Percentiles rank a stretch among this genome's conserved stretches.
Evolutionary conservation across 345 rosid species (phyloP).

Genomic region (Luvunga scandens): DNA sequence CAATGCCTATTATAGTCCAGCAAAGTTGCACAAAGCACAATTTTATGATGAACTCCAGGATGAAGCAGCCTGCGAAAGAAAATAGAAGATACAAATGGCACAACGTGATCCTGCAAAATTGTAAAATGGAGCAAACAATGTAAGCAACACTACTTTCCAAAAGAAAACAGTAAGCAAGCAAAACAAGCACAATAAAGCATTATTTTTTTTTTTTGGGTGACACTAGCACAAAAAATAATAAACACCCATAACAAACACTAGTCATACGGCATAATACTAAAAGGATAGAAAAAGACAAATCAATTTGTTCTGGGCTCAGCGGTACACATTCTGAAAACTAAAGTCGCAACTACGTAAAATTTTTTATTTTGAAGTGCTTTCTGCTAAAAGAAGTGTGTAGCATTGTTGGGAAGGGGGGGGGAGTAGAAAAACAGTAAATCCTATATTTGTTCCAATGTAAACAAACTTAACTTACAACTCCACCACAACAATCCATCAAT

Average conservation of each 20-base stretch:
- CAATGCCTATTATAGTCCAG: conserved; percentile 72
- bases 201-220: too few relatives aligned
- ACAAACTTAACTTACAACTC: not conserved
- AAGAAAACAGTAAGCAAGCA: not conserved
- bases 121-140: not conserved
- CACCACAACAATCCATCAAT: not conserved
- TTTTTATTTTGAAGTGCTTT: not conserved
- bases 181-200: not conserved
- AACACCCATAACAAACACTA: not conserved
- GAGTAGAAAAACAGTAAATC: not conserved
- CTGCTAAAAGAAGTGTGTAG: not conserved
- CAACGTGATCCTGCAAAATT: conserved; percentile 63
- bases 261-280: not conserved
- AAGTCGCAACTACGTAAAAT: not conserved
- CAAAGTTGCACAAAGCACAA: conserved; percentile 61
- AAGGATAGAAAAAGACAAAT: not conserved
- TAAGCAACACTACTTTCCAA: conserved; percentile 11
- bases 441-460: not conserved
- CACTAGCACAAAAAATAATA: not conserved
- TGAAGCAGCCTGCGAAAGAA: conserved; percentile 77
- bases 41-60: conserved; percentile 69
- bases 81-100: conserved; percentile 76
- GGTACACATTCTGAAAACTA: not conserved
- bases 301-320: not conserved
- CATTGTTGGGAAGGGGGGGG: too few relatives aligned